Conservation (phyloP, 1,284 basidiomycete species). For the Tylopilus orsonianus region DNA sequence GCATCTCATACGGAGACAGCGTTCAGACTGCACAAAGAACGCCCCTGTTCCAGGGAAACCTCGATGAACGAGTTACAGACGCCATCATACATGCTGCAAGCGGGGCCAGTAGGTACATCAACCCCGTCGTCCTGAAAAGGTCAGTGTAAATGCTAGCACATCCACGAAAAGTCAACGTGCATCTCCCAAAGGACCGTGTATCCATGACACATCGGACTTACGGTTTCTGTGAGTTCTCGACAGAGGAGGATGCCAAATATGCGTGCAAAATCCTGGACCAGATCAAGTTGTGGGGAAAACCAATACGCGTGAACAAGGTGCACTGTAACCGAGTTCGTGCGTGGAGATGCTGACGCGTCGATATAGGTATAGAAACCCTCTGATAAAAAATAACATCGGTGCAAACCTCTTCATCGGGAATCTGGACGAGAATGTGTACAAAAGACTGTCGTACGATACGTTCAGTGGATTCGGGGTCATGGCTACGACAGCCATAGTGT, state of each 20-base stretch:
- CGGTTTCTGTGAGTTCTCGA: slow-evolving; percentile 98
- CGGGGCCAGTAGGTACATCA: slow-evolving; percentile 89
- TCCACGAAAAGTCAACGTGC: slow-evolving; percentile 79
- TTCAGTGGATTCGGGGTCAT: slow-evolving; percentile 94
- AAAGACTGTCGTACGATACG: slow-evolving; percentile 90
- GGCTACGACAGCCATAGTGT: slow-evolving; percentile 91
- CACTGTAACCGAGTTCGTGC: background rate
- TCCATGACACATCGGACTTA: slow-evolving; percentile 98
- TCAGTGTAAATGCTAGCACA: background rate
- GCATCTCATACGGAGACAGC: slow-evolving; percentile 24
- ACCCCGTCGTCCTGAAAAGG: background rate
- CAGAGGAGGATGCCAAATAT: slow-evolving; percentile 98
- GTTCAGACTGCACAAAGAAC: background rate
- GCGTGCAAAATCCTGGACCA: slow-evolving; percentile 99
- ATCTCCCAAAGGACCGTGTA: slow-evolving; percentile 99
- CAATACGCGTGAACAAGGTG: slow-evolving; percentile 73
- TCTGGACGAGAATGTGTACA: slow-evolving; percentile 92
- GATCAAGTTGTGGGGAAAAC: slow-evolving; percentile 98
- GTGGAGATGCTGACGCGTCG: background rate
- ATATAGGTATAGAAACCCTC: slow-evolving; percentile 31
- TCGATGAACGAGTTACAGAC: slow-evolving; percentile 93
- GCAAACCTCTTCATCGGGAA: slow-evolving; percentile 97
- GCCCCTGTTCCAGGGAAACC: slow-evolving; percentile 74
- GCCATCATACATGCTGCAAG: slow-evolving; percentile 95
- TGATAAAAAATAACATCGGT: slow-evolving; percentile 89